Conservation (phyloP, 1,284 basidiomycete species). For the Hortiboletus rubellus region DNA sequence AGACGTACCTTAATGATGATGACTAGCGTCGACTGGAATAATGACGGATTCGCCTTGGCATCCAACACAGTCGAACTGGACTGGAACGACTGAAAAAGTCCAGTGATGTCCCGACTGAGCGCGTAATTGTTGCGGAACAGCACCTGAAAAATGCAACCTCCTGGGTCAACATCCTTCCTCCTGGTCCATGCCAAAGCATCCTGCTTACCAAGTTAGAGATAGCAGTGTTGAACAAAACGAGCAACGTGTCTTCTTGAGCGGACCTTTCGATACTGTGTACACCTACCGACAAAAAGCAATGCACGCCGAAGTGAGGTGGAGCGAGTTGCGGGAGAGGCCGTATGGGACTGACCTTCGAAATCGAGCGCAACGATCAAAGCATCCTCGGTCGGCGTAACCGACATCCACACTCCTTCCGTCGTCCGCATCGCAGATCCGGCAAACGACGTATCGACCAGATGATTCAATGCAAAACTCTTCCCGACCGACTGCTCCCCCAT, state of each 20-base stretch:
- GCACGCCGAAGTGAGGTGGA: background rate
- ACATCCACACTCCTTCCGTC: slow-evolving; percentile 69
- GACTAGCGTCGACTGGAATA: slow-evolving; percentile 59
- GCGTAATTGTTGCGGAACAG: slow-evolving; percentile 68
- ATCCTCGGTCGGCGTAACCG: slow-evolving; percentile 59
- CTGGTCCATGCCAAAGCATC: too few relatives aligned
- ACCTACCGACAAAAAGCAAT: slow-evolving; percentile 36
- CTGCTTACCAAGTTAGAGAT: slow-evolving; percentile 51
- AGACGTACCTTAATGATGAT: slow-evolving; percentile 54
- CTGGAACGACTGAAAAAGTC: slow-evolving; percentile 65
- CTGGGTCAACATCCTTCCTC: background rate
- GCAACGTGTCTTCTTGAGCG: slow-evolving; percentile 60
- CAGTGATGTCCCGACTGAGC: slow-evolving; percentile 55
- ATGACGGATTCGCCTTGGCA: slow-evolving; percentile 53
- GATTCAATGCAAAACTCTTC: slow-evolving; percentile 61
- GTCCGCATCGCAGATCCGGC: slow-evolving; percentile 68
- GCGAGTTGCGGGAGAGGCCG: background rate
- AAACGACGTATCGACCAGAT: slow-evolving; percentile 63
- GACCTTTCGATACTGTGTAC: slow-evolving; percentile 65
- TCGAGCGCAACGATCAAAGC: slow-evolving; percentile 58
- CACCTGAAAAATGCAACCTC: slow-evolving; percentile 38
- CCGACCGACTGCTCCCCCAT: slow-evolving; percentile 72
- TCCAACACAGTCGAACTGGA: slow-evolving; percentile 59
- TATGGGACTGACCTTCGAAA: slow-evolving; percentile 50
- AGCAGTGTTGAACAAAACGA: slow-evolving; percentile 65